Evolutionary conservation across 208 protist genomes (phyloP), one percentile per base, ranked within the genome.

Genomic region (Leishmania martiniquensis): DNA sequence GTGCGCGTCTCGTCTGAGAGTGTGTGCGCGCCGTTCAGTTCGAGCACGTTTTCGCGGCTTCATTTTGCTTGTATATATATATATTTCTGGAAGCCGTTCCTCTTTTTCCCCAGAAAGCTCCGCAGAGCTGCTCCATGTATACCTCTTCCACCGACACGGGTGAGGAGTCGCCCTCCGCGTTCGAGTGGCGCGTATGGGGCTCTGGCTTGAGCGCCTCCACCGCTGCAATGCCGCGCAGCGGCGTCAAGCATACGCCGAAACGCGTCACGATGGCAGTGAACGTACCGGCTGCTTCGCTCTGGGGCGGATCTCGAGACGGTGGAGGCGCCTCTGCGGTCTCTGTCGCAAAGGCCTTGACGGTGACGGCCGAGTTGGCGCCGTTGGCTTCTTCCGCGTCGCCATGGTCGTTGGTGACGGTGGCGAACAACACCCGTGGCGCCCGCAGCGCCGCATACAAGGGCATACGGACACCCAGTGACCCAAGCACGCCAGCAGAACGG

Each of bases 141-240:
- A 54, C 69, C 9, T 2, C 6, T 12, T 57, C 69, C 6, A 45
- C 44, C 10, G 69, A 60, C 12, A 32, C 47, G 15, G 32, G 10
- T 2, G 69, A 39, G 32, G 69, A 73, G 32, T 44, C 69, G 7
- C 4, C 49, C 34, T 32, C 47, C 47, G 29, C 49, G 49, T 73
- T 44, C 51, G 69, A 73, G 51, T 59, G 49, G 44, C 69, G 69
- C 17, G 69, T 73, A 51, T 73, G 69, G 69, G 49, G 69, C 69
- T 60, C 47, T 25, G 69, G 62, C 17, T 62, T 51, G 51, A 44
- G 47, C 34, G 51, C 32, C 20, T 37, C 69, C 29, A 12, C 67
- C 7, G 13, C 47, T 1, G 44, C 25, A 17, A 22, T 37, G 45
- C 44, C n/a, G 45, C 10, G 52, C 51, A 34, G 22, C 17, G 32